These are phyloP conservation scores for Phlebopus sp. DNA, from an alignment of 1,284 basidiomycete species.

Conservation along the genomic window DNA sequence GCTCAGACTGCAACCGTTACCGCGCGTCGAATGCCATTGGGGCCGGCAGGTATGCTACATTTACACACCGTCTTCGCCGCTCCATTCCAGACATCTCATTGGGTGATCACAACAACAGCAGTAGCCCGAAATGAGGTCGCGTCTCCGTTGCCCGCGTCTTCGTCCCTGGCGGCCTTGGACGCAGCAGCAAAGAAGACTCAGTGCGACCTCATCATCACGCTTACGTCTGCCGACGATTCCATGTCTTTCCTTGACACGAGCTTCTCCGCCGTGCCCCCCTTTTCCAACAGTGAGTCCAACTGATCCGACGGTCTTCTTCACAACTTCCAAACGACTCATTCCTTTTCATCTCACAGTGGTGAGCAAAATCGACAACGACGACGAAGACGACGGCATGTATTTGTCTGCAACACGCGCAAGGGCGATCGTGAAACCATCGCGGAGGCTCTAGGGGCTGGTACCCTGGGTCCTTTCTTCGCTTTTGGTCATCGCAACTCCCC, in stretches of 20 bases:
- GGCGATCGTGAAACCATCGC: background rate
- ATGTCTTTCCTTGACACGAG: background rate
- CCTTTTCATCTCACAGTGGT: no score
- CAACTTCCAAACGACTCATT: no score
- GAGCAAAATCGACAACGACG: no score
- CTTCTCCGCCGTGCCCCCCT: background rate
- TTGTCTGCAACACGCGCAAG: background rate
- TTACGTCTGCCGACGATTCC: background rate
- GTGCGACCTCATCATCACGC: background rate
- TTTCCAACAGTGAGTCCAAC: no score
- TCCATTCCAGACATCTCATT: background rate
- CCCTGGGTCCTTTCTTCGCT: background rate
- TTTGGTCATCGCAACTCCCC: background rate
- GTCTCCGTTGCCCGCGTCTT: background rate
- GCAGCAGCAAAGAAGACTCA: background rate
- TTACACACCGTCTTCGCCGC: background rate
- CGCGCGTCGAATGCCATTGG: background rate
- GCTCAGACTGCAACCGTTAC: no score
- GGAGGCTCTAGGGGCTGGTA: background rate
- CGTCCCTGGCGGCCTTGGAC: background rate
- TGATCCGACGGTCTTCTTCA: no score
- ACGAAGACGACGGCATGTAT: background rate
- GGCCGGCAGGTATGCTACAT: background rate
- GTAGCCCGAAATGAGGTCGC: background rate
- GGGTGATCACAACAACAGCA: background rate